Percentiles rank a stretch among this genome's conserved stretches.
These are phyloP conservation scores for Fagopyrum tataricum DNA, from an alignment of 148 eudicot species.

Conservation along the genomic window DNA sequence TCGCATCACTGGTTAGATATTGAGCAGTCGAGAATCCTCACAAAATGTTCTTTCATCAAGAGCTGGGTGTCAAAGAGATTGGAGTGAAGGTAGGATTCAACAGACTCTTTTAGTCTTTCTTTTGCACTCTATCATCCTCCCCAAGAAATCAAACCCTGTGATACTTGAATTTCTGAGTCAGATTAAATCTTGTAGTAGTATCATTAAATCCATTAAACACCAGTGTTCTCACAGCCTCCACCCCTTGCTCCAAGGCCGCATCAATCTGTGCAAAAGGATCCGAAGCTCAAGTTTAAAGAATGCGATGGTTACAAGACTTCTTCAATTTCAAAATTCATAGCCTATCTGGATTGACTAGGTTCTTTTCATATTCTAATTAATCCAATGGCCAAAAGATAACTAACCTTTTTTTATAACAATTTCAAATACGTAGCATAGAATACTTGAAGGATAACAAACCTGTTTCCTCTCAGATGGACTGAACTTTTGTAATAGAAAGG, in stretches of 20 bases:
- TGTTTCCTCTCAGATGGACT: slow-evolving; percentile 58
- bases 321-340: neutral
- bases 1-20: neutral
- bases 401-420: neutral
- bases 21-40: neutral
- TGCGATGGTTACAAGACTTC: neutral
- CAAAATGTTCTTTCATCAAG: neutral
- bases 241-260: slow-evolving; percentile 87
- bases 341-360: neutral
- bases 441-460: slow-evolving; percentile 25
- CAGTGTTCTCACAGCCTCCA: slow-evolving; percentile 66
- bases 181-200: slow-evolving; percentile 60
- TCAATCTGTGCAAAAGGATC: slow-evolving; percentile 45
- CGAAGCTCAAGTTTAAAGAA: neutral
- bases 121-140: neutral
- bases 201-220: slow-evolving; percentile 62
- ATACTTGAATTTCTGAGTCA: slow-evolving; percentile 89
- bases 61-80: neutral
- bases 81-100: neutral
- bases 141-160: slow-evolving; percentile 48
- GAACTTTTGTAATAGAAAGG: slow-evolving; percentile 87
- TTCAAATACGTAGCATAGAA: neutral
- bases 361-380: neutral
- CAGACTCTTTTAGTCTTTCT: neutral
- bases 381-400: neutral